Percentiles rank a stretch among this genome's conserved stretches.
These are phyloP conservation scores for Sarocladium oryzae DNA, from an alignment of 2,329 filamentous ascomycete genomes.

Conservation along the genomic window DNA sequence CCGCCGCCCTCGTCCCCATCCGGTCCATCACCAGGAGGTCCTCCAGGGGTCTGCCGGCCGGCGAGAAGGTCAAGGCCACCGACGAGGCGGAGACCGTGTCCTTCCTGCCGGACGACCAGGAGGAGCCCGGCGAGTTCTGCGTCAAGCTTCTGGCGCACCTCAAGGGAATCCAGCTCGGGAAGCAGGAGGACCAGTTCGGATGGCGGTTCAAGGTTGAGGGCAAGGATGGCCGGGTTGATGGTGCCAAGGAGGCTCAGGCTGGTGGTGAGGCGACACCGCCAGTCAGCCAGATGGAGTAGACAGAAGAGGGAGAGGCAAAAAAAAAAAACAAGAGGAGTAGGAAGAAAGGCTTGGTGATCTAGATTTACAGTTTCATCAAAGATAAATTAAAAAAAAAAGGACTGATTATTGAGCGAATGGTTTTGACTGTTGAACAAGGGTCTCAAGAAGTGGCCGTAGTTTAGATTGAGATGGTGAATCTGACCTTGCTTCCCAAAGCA, in stretches of 20 bases:
- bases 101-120: conserved; percentile 47
- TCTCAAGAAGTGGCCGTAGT: no score
- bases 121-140: conserved; percentile 69
- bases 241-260: conserved; percentile 12
- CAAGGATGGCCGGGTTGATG: conserved; percentile 37
- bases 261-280: conserved; percentile 20
- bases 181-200: conserved; percentile 66
- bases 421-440: no score
- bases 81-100: conserved; percentile 42
- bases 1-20: conserved; percentile 85
- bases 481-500: no score
- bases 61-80: conserved; percentile 30
- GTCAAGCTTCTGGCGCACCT: conserved; percentile 66
- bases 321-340: no score
- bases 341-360: no score
- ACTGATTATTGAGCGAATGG: no score
- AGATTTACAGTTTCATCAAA: no score
- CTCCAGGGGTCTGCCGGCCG: conserved; percentile 20
- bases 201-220: conserved; percentile 55
- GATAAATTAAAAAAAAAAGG: no score
- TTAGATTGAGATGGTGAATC: no score
- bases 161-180: conserved; percentile 80
- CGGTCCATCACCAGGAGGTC: conserved; percentile 73
- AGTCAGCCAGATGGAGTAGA: conserved; percentile 28
- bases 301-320: not conserved